These are phyloP conservation scores for Cutaneotrichosporon sp. DNA, from an alignment of 1,284 basidiomycete species.

Conservation along the genomic window DNA sequence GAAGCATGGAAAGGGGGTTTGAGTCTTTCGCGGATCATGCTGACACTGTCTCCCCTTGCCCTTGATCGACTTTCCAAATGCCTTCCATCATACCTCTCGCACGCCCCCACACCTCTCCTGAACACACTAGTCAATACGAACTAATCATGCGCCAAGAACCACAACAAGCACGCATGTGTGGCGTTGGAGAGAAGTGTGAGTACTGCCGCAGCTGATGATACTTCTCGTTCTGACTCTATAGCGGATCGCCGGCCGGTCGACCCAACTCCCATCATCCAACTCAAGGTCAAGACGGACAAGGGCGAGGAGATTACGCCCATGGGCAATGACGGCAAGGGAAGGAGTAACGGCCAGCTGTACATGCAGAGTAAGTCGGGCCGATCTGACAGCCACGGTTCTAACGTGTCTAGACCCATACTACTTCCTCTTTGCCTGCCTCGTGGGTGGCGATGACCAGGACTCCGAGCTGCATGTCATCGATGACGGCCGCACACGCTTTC, in stretches of 20 bases:
- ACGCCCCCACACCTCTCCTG: neutral
- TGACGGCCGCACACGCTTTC: conserved; percentile 65
- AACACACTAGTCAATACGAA: conserved; percentile 64
- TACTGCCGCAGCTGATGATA: conserved; percentile 18
- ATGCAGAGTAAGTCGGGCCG: conserved; percentile 48
- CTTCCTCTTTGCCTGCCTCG: conserved; percentile 88
- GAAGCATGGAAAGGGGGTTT: neutral
- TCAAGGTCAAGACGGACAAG: conserved; percentile 77
- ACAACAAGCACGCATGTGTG: conserved; percentile 83
- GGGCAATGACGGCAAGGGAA: conserved; percentile 13
- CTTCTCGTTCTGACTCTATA: conserved; percentile 43
- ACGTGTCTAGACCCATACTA: conserved; percentile 72
- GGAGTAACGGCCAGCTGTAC: conserved; percentile 38
- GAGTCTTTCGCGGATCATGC: conserved; percentile 3
- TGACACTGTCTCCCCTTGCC: neutral
- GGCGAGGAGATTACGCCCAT: conserved; percentile 48
- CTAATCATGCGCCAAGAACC: conserved; percentile 83
- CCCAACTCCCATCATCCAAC: conserved; percentile 93
- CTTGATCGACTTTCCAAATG: neutral
- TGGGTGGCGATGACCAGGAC: conserved; percentile 71
- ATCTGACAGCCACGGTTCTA: neutral
- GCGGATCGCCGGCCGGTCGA: conserved; percentile 92
- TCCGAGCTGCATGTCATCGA: conserved; percentile 90
- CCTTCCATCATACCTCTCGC: neutral
- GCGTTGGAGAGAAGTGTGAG: conserved; percentile 77